Evolutionary conservation across 208 protist genomes (phyloP).

Genomic region (Trichomonas gallinae): DNA sequence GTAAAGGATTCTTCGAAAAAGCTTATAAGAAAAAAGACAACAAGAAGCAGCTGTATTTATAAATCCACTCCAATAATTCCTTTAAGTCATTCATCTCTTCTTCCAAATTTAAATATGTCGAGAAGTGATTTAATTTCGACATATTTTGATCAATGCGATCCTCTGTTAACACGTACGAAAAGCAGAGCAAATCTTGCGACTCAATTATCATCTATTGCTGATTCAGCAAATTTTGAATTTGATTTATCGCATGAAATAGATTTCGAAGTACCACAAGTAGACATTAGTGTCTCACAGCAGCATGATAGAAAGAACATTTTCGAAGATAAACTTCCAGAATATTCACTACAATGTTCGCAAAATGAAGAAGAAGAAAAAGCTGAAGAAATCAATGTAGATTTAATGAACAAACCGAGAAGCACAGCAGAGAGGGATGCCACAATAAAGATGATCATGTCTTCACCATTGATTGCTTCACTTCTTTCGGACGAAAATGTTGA

Average conservation of each 20-base stretch:
- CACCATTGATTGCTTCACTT: neutral
- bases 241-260: neutral
- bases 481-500: neutral
- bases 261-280: neutral
- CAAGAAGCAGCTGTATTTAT: neutral
- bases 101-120: neutral
- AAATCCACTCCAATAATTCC: neutral
- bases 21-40: neutral
- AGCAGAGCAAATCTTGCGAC: neutral
- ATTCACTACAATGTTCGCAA: neutral
- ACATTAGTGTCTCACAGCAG: neutral
- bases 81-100: neutral
- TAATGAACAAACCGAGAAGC: neutral
- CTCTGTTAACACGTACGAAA: neutral
- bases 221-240: neutral
- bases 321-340: neutral
- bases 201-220: neutral
- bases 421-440: neutral
- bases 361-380: neutral
- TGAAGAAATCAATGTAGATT: neutral
- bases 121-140: neutral
- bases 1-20: neutral
- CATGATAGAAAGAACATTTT: neutral
- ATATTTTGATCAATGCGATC: neutral
- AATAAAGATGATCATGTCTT: neutral